Base-by-base conservation (phyloP, 78 protist species). In the Dictyostelium capitatum region DNA sequence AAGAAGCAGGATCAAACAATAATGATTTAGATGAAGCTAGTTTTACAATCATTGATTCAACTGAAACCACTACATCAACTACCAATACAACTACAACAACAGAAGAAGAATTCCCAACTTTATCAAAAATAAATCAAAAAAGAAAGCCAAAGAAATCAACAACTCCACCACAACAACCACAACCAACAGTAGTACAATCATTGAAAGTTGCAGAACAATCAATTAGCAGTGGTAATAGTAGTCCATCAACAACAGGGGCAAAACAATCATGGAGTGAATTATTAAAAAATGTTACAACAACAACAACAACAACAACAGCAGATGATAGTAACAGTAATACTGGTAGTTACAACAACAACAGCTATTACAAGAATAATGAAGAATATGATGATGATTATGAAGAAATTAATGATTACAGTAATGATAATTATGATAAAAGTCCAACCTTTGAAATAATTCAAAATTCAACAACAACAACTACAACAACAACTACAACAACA, bases 221-320 rank as follows among this genome's bases (percentile, higher is more conserved):
- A 15, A 7, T 37, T 1, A 19, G 14, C 32, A 46, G 19, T 70
- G 32, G 25, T 41, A 37, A 28, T 70, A 46, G 19, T 70, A 70
- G 25, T 41, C 78, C 78, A 15, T 73, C 79, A 7, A 43, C 79
- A 23, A 23, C 8, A 17, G 15, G n/a, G 12, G 48, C 43, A 4
- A 67, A 67, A 67, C 75, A 67, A 32, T 73, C 79, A 11, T 73
- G 79, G 79, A 73, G 79, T 73, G 79, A 73, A 73, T n/a, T 73
- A 11, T 46, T 73, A 37, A 73, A 73, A 30, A n/a, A 73, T 46
- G 79, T 46, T 5, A 8, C 2, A 3, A 37, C 43, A 37, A 37
- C 43, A 14, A n/a, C 51, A 14, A 8, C 2, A 3, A 37, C 43
- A 37, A 37, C 43, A 14, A n/a, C 51, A 73, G 56, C 17, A 19